Base-by-base conservation (phyloP, 768 basidiomycete genomes). In the Cubamyces sp. region DNA sequence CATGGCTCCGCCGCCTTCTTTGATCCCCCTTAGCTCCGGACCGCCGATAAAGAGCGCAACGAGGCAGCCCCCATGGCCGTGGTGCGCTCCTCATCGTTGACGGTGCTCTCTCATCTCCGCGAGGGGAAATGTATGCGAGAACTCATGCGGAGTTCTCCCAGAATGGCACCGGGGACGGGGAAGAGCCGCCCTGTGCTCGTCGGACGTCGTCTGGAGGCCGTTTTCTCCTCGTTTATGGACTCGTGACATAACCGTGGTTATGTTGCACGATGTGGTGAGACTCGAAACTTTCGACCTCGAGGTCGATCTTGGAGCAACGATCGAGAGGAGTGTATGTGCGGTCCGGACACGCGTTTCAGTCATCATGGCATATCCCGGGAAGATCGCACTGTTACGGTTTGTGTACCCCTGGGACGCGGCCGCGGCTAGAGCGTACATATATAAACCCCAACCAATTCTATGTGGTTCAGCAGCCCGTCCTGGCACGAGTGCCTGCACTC, bases 71-170 rank as follows among this genome's bases (percentile, higher is more conserved):
- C 39, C 30, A 55, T 61, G 53, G 47, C 16, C 37, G 30, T 14
- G 30, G 12, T 18, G 23, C 25, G 23, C 23, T 41, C 48, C 43
- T 16, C 51, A n/a, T 23, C 43, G 52, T 40, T 23, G 21, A 3
- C 25, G 39, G 3, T 19, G 40, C 41, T 51, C 48, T 39, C 40
- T 62, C 61, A 57, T 62, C 25, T 62, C 61, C 61, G 61, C 14
- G 37, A 46, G 26, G 28, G 23, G 15, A 4, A 19, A 18, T 51
- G 57, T 51, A 59, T 59, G 40, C 41, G 49, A 51, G 57, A 59
- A 59, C 57, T 34, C 41, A 28, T 41, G 57, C 40, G 57, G 52
- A 51, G 48, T 18, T 34, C 34, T 34, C 34, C 34, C 4, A 28
- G 41, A 28, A 26, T 18, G 46, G 30, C 16, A 30, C 34, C 1